Conservation (phyloP, 495 filamentous ascomycete species). For the Cudoniella acicularis region DNA sequence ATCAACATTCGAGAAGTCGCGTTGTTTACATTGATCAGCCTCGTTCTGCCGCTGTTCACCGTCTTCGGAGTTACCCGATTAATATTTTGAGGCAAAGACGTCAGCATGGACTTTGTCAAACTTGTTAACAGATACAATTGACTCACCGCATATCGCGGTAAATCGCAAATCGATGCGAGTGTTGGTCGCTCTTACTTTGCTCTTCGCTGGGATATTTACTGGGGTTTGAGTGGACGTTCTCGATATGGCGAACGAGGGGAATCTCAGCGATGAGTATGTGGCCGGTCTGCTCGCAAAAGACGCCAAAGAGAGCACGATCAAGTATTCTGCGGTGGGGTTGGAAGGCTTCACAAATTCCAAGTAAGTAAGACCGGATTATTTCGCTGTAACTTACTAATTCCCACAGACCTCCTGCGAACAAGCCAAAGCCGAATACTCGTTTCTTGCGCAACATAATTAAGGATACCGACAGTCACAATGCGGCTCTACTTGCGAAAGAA, state of each 20-base stretch:
- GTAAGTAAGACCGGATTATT: constrained; percentile 52
- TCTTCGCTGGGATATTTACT: too few relatives aligned
- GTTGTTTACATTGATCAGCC: neutral
- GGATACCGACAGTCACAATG: constrained; percentile 86
- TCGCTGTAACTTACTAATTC: constrained; percentile 3
- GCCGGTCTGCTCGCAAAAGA: constrained; percentile 61
- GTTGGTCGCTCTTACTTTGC: too few relatives aligned
- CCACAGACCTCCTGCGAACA: constrained; percentile 44
- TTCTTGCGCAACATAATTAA: constrained; percentile 87
- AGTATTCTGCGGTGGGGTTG: constrained; percentile 70
- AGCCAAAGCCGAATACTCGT: constrained; percentile 85
- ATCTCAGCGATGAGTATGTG: constrained; percentile 39
- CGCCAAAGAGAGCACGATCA: constrained; percentile 59
- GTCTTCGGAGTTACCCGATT: neutral
- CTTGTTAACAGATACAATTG: too few relatives aligned
- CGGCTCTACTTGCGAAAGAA: constrained; percentile 79
- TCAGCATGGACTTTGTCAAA: too few relatives aligned
- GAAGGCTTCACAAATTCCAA: constrained; percentile 66
- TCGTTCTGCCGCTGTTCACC: neutral
- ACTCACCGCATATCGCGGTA: too few relatives aligned
- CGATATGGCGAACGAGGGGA: constrained; percentile 33
- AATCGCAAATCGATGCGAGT: too few relatives aligned
- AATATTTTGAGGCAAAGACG: neutral
- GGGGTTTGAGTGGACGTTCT: neutral
- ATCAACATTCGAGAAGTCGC: too few relatives aligned